Evolutionary conservation across 768 basidiomycete genomes (phyloP).

Genomic region (Mycena galericulata): DNA sequence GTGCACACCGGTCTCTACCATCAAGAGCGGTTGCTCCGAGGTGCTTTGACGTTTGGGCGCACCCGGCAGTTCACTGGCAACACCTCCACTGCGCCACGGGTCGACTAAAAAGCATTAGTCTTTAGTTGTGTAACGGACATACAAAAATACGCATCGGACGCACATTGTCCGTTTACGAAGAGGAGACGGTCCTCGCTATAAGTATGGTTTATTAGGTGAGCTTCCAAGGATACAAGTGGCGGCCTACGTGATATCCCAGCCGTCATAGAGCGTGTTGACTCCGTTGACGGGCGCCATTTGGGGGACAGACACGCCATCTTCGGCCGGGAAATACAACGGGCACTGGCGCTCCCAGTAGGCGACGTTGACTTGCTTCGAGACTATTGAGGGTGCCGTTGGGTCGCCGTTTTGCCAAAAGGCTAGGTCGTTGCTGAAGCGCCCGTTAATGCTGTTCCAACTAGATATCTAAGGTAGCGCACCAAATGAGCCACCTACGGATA

Average conservation of each 20-base stretch:
- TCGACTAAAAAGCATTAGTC: slow-evolving; percentile 10
- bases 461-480: too few relatives aligned
- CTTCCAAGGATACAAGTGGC: background rate
- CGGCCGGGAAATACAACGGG: slow-evolving; percentile 28
- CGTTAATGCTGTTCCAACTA: background rate
- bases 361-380: slow-evolving; percentile 21
- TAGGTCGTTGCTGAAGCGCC: slow-evolving; percentile 15
- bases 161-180: slow-evolving; percentile 30
- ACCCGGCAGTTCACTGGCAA: slow-evolving; percentile 17
- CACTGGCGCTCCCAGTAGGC: slow-evolving; percentile 33
- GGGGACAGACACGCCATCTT: slow-evolving; percentile 26
- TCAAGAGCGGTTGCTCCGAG: slow-evolving; percentile 20
- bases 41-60: slow-evolving; percentile 23
- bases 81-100: slow-evolving; percentile 24
- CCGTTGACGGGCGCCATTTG: slow-evolving; percentile 8
- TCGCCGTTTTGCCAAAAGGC: slow-evolving; percentile 32
- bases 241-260: slow-evolving; percentile 29
- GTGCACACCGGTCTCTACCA: slow-evolving; percentile 30
- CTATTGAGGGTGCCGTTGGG: slow-evolving; percentile 23
- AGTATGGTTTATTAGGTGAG: background rate
- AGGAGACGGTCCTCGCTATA: slow-evolving; percentile 18
- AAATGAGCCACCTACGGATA: slow-evolving; percentile 29
- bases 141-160: background rate
- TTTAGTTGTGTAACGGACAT: background rate
- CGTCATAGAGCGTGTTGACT: slow-evolving; percentile 18